Evolutionary conservation across 495 filamentous ascomycete species (phyloP).

Genomic region (Chaetomium fimeti): DNA sequence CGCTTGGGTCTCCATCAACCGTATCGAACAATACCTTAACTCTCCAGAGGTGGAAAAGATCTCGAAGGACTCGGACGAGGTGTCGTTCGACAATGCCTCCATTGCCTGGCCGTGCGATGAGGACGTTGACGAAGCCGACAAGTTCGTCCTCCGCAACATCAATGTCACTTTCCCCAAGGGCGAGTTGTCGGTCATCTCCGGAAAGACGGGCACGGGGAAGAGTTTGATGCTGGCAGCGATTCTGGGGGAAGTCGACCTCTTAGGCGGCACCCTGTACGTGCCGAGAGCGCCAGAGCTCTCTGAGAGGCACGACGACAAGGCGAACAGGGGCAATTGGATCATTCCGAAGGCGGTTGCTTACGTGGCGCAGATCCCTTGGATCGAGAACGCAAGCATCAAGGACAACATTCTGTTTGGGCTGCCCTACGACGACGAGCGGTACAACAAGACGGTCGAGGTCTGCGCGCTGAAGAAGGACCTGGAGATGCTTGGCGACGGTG

Average conservation of each 20-base stretch:
- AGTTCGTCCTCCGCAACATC: conserved; percentile 62
- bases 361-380: conserved; percentile 82
- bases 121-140: conserved; percentile 51
- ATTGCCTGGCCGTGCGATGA: conserved; percentile 73
- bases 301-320: conserved; percentile 55
- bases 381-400: conserved; percentile 75
- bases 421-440: conserved; percentile 62
- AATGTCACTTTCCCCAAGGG: conserved; percentile 63
- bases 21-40: conserved; percentile 70
- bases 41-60: conserved; percentile 63
- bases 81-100: conserved; percentile 66
- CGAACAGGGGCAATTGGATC: conserved; percentile 67
- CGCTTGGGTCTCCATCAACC: conserved; percentile 68
- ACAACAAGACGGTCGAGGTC: conserved; percentile 61
- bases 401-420: conserved; percentile 76
- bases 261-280: conserved; percentile 52
- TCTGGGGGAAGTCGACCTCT: conserved; percentile 61
- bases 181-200: conserved; percentile 69
- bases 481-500: conserved; percentile 69
- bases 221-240: conserved; percentile 64
- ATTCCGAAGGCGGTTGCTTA: conserved; percentile 67
- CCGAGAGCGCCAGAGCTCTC: conserved; percentile 46
- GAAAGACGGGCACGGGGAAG: conserved; percentile 67
- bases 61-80: conserved; percentile 54
- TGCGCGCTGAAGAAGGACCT: conserved; percentile 75